Base-by-base conservation (phyloP, 352 stramenopile species). In the Globisporangium uncinulatum region DNA sequence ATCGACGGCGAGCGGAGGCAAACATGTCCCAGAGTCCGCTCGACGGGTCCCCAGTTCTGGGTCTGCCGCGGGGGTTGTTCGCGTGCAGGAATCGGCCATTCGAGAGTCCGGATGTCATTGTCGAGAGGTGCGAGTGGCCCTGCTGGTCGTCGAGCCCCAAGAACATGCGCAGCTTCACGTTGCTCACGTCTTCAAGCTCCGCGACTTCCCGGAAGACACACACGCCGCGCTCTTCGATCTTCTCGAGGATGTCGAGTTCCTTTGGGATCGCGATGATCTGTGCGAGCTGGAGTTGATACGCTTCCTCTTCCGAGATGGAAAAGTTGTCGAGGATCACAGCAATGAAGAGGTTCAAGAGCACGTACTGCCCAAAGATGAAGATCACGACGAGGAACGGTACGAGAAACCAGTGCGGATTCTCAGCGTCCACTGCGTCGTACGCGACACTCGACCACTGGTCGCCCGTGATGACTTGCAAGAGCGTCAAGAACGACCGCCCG, bases 241-340 rank as follows among this genome's bases (percentile, higher is more conserved):
- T 86, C 51, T 92, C 82, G 50, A 87, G 86, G 37, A 92, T 92
- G 37, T 87, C 77, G 4, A 92, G 68, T 21, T 92, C 82, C 42
- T 92, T 92, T 2, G 82, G 82, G 50, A 88, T 88, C 19, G 82
- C 82, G 43, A 92, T 87, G 57, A 92, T 88, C 57, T 88, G 82
- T 19, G 81, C 79, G 21, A 92, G 73, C 61, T 92, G 82, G n/a
- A 90, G 62, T 37, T 92, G 82, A 24, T 92, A 92, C 3, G 82
- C 82, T 57, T 92, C 82, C 51, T 92, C 82, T 53, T 92, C 82
- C 0, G 79, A 81, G 42, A 92, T 86, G 13, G 78, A 74, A 56
- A 92, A 92, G 49, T 92, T 92, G 19, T 92, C 82, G 41, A 92
- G 71, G 56, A 90, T 92, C 47, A 90, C 82, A 45, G 82, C 82